Base-by-base conservation (phyloP, 805 yeast species). In the Starmerella floris region DNA sequence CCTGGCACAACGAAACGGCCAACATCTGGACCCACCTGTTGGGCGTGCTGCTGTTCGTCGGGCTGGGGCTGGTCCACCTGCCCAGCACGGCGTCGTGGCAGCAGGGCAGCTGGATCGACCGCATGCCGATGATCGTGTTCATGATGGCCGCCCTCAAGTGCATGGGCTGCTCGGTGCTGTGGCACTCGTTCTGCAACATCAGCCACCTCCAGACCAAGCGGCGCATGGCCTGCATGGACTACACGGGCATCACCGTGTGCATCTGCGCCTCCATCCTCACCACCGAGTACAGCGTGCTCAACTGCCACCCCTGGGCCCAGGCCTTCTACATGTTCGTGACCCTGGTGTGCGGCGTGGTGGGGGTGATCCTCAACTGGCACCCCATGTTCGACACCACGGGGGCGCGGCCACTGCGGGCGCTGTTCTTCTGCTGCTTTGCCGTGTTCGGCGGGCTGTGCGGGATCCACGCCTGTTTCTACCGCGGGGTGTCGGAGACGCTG, bases 131-230 rank as follows among this genome's bases (percentile, higher is more conserved):
- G 56, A 72, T 74, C 49, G 56, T 76, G 16, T 88, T 83, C 51
- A 62, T 88, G 35, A 49, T 67, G 8, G 84, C 94, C 2, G 79
- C 91, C 15, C 56, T 82, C 49, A 74, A 77, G 51, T 91, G 97
- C 59, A 65, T 88, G 44, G 45, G 74, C 6, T 79, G 88, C 35
- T 84, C 95, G 1, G 75, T 78, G 2, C 63, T 79, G 33, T 88
- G 96, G 96, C 98, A 88, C 62, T 82, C 96, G 3, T 87, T 84
- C 62, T 74, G 80, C 45, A 77, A 84, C 48, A 81, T 84, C 50
- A 74, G 88, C 16, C 70, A 70, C 39, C 60, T 80, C 35, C 55
- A 65, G 19, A 59, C 76, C 49, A 72, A 95, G 58, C 69, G 77
- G 50, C 72, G 75, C 41, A 83, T 82, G 62, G 95, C 95, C 0